These are phyloP conservation scores for Wickerhamiella spandovensis DNA, from an alignment of 805 yeast genomes.

Conservation along the genomic window DNA sequence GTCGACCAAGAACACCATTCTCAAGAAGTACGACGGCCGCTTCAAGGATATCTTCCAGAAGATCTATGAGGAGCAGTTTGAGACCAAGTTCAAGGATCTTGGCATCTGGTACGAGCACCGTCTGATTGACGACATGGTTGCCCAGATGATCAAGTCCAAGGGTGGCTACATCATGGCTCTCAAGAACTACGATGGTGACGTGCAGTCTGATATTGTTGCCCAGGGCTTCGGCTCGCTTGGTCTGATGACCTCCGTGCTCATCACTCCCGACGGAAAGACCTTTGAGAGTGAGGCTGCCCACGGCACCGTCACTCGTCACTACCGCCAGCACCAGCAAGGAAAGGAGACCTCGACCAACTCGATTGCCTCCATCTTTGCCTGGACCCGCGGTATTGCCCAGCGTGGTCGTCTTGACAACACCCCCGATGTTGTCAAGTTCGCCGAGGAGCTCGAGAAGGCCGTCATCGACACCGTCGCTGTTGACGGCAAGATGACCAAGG, in stretches of 20 bases:
- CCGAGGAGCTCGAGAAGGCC: conserved; percentile 64
- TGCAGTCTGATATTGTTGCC: conserved; percentile 90
- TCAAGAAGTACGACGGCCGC: conserved; percentile 87
- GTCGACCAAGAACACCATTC: conserved; percentile 88
- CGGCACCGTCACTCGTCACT: conserved; percentile 96
- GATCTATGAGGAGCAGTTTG: conserved; percentile 59
- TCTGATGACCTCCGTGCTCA: conserved; percentile 90
- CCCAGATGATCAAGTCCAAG: conserved; percentile 91
- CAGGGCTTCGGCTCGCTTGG: conserved; percentile 97
- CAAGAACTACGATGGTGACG: conserved; percentile 98
- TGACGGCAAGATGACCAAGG: conserved; percentile 92
- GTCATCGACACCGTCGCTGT: conserved; percentile 71
- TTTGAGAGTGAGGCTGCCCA: conserved; percentile 98
- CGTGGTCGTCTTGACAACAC: conserved; percentile 83
- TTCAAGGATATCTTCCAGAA: conserved; percentile 88
- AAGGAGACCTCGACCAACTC: conserved; percentile 96
- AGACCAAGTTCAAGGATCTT: conserved; percentile 51
- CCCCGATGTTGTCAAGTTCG: conserved; percentile 74
- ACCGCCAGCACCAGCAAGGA: conserved; percentile 90
- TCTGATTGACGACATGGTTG: conserved; percentile 96
- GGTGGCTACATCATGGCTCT: conserved; percentile 94
- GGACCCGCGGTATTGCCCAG: conserved; percentile 89
- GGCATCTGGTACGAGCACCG: conserved; percentile 98
- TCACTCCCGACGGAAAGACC: conserved; percentile 93
- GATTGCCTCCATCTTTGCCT: conserved; percentile 92